Conservation (phyloP, 129 eudicot species). For the Apium graveolens region DNA sequence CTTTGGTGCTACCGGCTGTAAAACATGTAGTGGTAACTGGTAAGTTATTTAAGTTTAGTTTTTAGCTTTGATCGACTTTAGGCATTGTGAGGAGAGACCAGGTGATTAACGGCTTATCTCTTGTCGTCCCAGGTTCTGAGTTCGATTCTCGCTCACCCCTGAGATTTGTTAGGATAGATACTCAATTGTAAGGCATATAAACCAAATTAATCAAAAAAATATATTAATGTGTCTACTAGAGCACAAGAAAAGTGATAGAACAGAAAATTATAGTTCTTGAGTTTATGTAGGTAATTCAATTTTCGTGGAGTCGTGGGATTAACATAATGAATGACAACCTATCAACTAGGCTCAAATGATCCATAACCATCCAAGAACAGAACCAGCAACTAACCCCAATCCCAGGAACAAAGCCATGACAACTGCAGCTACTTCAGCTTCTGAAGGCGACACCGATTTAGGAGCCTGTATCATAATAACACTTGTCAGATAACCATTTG, state of each 20-base stretch:
- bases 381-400: conserved; percentile 70
- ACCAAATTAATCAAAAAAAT: too few species aligned
- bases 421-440: conserved; percentile 67
- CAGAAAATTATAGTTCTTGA: not conserved
- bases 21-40: not conserved
- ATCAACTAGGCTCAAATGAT: conserved; percentile 28
- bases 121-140: too few species aligned
- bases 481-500: conserved; percentile 82
- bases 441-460: conserved; percentile 48
- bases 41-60: not conserved
- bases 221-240: not conserved
- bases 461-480: conserved; percentile 76
- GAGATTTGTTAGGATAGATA: too few species aligned
- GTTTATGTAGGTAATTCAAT: not conserved
- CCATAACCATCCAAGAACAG: conserved; percentile 82
- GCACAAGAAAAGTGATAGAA: not conserved
- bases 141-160: too few species aligned
- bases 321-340: not conserved
- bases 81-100: not conserved
- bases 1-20: not conserved
- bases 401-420: conserved; percentile 80
- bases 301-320: not conserved
- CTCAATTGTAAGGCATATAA: too few species aligned
- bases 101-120: too few species aligned
- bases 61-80: not conserved